Base-by-base conservation (phyloP, 2,329 filamentous ascomycete genomes). In the Hymenoscyphus albidus region DNA sequence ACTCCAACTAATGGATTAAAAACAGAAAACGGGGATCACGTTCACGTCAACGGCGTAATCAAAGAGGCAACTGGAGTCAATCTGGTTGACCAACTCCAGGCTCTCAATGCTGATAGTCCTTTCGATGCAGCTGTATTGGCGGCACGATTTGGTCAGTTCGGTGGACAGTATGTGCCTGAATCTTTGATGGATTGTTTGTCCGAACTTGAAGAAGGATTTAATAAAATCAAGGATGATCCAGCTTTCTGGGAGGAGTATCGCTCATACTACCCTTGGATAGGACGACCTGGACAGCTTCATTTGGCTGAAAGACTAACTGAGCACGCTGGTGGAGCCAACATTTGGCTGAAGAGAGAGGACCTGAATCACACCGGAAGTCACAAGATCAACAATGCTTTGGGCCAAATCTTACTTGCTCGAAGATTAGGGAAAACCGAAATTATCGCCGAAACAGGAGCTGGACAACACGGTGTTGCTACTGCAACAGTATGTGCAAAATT, bases 301-400 rank as follows among this genome's bases (percentile, higher is more conserved):
- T 80, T 93, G 62, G 95, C 95, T 1, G 88, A 95, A 71, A 88
- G 93, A 62, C 81, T 99, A 70, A 98, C 94, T 0, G 89, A 96
- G 75, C 82, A 94, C 73, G 93, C 92, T 58, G 92, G 93, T 31
- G 95, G 95, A 66, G 94, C 95, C 59, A 96, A 93, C 75, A 96
- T 99, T 80, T 99, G 94, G 89, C 81, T 99, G 71, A 99, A 99
- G 85, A 88, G 95, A 72, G 95, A 99, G 80, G 95, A 99, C 76
- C 82, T 98, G 64, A 98, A 98, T 79, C 95, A 99, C 77, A 98
- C 95, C 9, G 95, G 95, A 70, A 96, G 91, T 68, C 95, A 99
- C 84, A 99, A 99, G 85, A 98, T 99, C 83, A 99, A 99, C 83
- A 99, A 99, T 74, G 95, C 95, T 0, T 82, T 99, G 9, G 95